phyloP scores from a whole-genome alignment of 208 protist species.

The Leishmania gerbilli region DNA sequence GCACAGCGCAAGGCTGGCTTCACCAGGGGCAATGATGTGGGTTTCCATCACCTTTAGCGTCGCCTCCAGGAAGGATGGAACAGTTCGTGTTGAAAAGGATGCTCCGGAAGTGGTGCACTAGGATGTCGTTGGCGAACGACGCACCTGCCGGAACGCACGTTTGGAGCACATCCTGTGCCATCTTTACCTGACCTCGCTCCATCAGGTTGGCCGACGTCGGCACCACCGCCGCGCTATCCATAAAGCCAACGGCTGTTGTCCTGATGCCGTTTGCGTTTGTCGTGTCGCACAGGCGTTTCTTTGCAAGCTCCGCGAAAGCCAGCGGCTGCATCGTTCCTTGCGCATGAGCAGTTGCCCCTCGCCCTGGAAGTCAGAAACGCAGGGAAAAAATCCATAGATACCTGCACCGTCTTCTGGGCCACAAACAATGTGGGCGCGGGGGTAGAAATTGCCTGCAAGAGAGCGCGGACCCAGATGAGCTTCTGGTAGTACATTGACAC shows the following conservation, averaged over 20 bases:
- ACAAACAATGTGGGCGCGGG: neutral
- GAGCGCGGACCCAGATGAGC: neutral
- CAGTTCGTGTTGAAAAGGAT: conserved; percentile 20
- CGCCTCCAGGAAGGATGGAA: conserved; percentile 4
- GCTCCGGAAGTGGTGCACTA: conserved; percentile 16
- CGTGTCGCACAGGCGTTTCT: conserved; percentile 17
- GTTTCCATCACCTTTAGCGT: conserved; percentile 14
- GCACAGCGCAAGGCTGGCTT: conserved; percentile 14
- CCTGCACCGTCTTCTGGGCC: conserved; percentile 17
- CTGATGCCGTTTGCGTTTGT: conserved; percentile 2
- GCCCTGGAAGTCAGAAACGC: conserved; percentile 4
- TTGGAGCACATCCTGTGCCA: conserved; percentile 6
- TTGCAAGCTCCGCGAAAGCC: neutral
- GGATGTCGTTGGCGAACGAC: conserved; percentile 15
- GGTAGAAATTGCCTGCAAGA: neutral
- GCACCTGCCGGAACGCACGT: conserved; percentile 5
- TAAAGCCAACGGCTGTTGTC: conserved; percentile 11
- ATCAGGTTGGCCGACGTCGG: conserved; percentile 5
- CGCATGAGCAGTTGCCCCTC: neutral
- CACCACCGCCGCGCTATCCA: conserved; percentile 11
- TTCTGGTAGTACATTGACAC: conserved; percentile 7
- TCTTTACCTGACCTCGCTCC: conserved; percentile 3
- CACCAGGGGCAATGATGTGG: conserved; percentile 8
- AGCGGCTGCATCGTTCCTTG: conserved; percentile 4
- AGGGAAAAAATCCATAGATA: conserved; percentile 10